Conservation (phyloP, 495 filamentous ascomycete genomes). For the Corynascus novoguineensis region DNA sequence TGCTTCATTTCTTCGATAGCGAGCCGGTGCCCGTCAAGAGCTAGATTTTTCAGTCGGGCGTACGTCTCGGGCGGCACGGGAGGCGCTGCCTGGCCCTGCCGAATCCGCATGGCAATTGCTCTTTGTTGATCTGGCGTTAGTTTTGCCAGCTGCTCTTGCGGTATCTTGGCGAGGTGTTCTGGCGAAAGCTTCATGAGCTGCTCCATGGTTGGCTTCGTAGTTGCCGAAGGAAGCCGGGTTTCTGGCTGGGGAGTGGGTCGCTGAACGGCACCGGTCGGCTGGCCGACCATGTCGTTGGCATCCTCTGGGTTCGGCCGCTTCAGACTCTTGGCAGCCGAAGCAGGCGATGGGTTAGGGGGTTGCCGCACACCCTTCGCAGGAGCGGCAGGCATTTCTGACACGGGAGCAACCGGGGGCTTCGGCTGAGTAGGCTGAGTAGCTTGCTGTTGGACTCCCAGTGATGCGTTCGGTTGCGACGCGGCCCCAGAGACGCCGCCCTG, state of each 20-base stretch:
- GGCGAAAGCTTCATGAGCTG: conserved; percentile 3
- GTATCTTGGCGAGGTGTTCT: conserved; percentile 4
- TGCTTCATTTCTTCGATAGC: conserved; percentile 4
- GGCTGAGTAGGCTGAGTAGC: neutral
- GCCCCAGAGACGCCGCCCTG: neutral
- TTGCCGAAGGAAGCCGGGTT: neutral
- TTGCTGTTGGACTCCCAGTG: neutral
- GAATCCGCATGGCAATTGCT: conserved; percentile 35
- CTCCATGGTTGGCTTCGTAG: conserved; percentile 1
- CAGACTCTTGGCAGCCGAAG: conserved; percentile 26
- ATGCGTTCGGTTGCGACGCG: neutral
- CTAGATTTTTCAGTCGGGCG: conserved; percentile 31
- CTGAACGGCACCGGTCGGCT: conserved; percentile 36
- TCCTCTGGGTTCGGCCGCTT: conserved; percentile 64
- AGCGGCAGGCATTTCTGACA: neutral
- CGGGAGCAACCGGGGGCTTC: neutral
- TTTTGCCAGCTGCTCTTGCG: conserved; percentile 46
- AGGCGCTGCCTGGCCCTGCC: conserved; percentile 23
- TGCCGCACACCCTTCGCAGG: neutral
- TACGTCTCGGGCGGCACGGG: conserved; percentile 21
- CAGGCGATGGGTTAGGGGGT: conserved; percentile 21
- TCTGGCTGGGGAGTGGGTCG: conserved; percentile 21
- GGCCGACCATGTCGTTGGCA: conserved; percentile 49
- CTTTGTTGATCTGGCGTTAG: conserved; percentile 52
- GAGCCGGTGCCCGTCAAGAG: conserved; percentile 26